phyloP scores from a whole-genome alignment of 2,329 filamentous ascomycete species.

The Aspergillus phoenicis region DNA sequence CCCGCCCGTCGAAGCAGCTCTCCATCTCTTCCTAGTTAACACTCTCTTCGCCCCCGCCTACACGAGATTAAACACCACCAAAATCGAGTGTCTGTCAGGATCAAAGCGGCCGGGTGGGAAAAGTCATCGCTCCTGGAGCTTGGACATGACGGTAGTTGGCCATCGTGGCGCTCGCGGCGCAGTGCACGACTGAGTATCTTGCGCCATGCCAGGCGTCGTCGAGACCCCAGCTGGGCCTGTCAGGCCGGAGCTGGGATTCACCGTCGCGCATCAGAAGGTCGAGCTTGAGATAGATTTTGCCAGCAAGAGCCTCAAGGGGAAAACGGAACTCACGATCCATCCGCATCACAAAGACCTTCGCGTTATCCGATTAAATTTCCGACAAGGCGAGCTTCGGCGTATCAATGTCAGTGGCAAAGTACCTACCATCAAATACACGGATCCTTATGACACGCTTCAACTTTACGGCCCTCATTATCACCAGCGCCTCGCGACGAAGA shows the following conservation, averaged over 20 bases:
- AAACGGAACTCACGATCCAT: slow-evolving; percentile 78
- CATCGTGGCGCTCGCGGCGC: slow-evolving; percentile 42
- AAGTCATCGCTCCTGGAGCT: slow-evolving; percentile 23
- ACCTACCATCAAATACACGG: slow-evolving; percentile 41
- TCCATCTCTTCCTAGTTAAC: neutral
- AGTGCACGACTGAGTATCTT: slow-evolving; percentile 38
- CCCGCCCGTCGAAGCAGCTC: neutral
- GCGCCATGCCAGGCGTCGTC: slow-evolving; percentile 45
- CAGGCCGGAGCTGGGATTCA: slow-evolving; percentile 48
- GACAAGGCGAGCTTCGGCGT: slow-evolving; percentile 61
- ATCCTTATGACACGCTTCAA: slow-evolving; percentile 52
- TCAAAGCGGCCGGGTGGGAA: neutral
- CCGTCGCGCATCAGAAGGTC: slow-evolving; percentile 80
- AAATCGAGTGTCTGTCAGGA: neutral
- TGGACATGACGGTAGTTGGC: slow-evolving; percentile 45
- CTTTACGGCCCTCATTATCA: slow-evolving; percentile 69
- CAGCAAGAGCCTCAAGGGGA: slow-evolving; percentile 72
- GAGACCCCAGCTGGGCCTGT: slow-evolving; percentile 35
- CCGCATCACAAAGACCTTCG: slow-evolving; percentile 60
- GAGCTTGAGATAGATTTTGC: slow-evolving; percentile 87
- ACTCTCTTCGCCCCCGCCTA: neutral
- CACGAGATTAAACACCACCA: neutral
- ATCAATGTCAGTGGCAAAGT: slow-evolving; percentile 52
- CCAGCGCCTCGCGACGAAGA: slow-evolving; percentile 70
- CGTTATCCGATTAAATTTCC: slow-evolving; percentile 61